A percentile compares a stretch with the other conserved stretches of the same genome.
Evolutionary conservation across 164 flowering plant species (phyloP).

Genomic region (Stephania yunnanensis): DNA sequence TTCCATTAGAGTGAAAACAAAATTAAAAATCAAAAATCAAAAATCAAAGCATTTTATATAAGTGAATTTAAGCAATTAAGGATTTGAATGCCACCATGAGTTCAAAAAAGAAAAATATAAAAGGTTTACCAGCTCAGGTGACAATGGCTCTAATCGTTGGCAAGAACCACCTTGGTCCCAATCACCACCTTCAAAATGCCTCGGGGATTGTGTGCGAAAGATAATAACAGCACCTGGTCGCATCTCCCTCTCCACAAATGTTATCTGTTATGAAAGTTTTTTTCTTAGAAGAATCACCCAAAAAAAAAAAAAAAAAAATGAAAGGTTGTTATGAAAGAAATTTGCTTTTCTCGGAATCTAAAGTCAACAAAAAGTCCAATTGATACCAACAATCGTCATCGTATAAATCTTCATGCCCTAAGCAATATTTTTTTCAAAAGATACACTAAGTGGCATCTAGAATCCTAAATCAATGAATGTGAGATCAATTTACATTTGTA

Average conservation of each 20-base stretch:
- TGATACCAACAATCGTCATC: background rate
- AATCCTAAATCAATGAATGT: no score
- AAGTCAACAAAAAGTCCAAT: background rate
- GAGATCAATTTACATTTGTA: no score
- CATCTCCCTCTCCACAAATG: conserved; percentile 45
- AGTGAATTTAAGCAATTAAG: background rate
- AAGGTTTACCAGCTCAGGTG: conserved; percentile 45
- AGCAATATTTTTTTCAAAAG: background rate
- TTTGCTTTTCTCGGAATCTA: background rate
- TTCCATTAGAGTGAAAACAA: no score
- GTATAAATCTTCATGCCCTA: background rate
- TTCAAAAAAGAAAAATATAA: background rate
- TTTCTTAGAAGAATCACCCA: background rate
- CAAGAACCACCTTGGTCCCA: conserved; percentile 98
- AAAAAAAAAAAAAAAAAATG: background rate
- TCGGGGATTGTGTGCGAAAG: conserved; percentile 90
- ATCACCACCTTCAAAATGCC: conserved; percentile 99
- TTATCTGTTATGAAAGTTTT: conserved; percentile 24
- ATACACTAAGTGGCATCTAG: background rate
- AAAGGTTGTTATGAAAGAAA: background rate
- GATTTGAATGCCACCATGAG: background rate
- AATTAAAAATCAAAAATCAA: no score
- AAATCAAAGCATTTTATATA: background rate
- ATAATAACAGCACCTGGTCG: conserved; percentile 38
- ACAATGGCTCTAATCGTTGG: conserved; percentile 51